Evolutionary conservation across 495 filamentous ascomycete genomes (phyloP).

Genomic region (Podospora pseudoanserina): DNA sequence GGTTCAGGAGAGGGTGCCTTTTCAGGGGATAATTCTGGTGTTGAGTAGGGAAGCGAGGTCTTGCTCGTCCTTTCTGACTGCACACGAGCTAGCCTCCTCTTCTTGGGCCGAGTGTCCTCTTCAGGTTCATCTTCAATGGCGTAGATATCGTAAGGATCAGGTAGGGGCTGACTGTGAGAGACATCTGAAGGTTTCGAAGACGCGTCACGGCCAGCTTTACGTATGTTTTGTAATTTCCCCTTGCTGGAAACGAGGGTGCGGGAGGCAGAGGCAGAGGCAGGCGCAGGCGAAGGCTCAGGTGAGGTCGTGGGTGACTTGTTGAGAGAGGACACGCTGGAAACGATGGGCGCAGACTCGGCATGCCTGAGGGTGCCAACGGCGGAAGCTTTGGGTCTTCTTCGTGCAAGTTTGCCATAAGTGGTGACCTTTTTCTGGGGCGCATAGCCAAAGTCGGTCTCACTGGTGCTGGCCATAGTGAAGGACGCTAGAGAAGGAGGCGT

Average conservation of each 20-base stretch:
- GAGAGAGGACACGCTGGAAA: conserved; percentile 11
- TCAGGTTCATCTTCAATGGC: conserved; percentile 17
- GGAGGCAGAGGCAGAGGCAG: neutral
- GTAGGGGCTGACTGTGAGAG: conserved; percentile 31
- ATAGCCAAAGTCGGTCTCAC: conserved; percentile 37
- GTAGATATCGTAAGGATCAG: conserved; percentile 16
- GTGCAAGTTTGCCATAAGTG: conserved; percentile 42
- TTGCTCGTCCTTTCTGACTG: conserved; percentile 24
- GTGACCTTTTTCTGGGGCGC: conserved; percentile 34
- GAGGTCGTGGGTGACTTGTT: conserved; percentile 19
- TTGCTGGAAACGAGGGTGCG: conserved; percentile 13
- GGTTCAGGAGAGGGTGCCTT: conserved; percentile 15
- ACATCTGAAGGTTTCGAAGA: conserved; percentile 15
- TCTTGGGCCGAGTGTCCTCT: conserved; percentile 21
- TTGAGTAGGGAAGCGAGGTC: conserved; percentile 25
- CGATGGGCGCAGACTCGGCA: conserved; percentile 18
- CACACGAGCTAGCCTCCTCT: conserved; percentile 26
- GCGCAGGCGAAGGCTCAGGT: conserved; percentile 19
- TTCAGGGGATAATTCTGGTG: conserved; percentile 29
- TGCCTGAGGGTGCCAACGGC: conserved; percentile 13
- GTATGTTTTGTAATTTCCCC: conserved; percentile 5
- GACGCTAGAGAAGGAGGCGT: neutral
- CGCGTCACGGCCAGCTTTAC: conserved; percentile 8
- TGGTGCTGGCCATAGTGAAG: conserved; percentile 31
- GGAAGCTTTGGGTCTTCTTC: conserved; percentile 27